phyloP scores from a whole-genome alignment of 129 eudicot genomes.

The Saposhnikovia divaricata region DNA sequence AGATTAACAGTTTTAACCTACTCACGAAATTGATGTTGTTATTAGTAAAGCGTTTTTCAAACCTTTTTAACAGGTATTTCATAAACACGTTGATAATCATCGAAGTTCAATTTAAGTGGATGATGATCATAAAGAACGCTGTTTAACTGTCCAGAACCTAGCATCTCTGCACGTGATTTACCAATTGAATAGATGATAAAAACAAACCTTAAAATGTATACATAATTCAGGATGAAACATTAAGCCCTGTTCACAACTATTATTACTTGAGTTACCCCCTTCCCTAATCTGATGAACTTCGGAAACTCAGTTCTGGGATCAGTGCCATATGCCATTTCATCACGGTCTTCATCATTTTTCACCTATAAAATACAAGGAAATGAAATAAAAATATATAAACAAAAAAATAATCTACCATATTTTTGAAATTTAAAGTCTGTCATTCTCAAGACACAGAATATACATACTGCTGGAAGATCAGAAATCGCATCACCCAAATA shows the following conservation, averaged over 20 bases:
- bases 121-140: conserved; percentile 49
- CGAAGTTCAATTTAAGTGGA: conserved; percentile 49
- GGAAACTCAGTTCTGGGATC: too few relatives aligned
- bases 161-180: conserved; percentile 35
- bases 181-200: neutral
- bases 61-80: conserved; percentile 78
- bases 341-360: conserved; percentile 42
- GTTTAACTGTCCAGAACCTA: conserved; percentile 20
- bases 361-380: conserved; percentile 27
- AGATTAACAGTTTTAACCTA: too few relatives aligned
- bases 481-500: too few relatives aligned
- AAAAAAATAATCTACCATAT: neutral
- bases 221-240: neutral
- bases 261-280: conserved; percentile 27
- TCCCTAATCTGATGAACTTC: too few relatives aligned
- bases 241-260: neutral
- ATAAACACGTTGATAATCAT: conserved; percentile 60
- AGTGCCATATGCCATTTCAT: too few relatives aligned
- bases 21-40: neutral
- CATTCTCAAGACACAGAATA: neutral
- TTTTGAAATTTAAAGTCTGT: neutral
- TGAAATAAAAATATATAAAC: neutral
- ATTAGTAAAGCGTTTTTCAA: neutral
- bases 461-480: conserved; percentile 65
- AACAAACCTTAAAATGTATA: neutral